These are phyloP conservation scores for Ascochyta rabiei DNA, from an alignment of 2,329 filamentous ascomycete genomes.

Conservation along the genomic window DNA sequence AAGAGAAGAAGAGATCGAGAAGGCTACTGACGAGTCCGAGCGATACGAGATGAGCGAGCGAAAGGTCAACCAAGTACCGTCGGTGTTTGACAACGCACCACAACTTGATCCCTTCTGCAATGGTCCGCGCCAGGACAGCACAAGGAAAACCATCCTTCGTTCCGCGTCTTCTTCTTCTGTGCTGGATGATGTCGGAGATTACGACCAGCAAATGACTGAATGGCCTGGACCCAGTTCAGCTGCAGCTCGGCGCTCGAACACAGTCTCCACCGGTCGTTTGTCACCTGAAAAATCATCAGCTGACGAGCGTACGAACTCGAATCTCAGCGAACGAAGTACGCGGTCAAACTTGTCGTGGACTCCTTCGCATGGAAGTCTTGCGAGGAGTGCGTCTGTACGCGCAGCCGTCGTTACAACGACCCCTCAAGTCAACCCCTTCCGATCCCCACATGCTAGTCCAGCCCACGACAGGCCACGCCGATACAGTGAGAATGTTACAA, in stretches of 20 bases:
- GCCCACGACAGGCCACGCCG: conserved; percentile 26
- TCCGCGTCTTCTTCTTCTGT: conserved; percentile 31
- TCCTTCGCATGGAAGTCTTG: conserved; percentile 49
- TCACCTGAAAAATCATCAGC: conserved; percentile 57
- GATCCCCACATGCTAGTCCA: conserved; percentile 41
- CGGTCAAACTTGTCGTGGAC: conserved; percentile 52
- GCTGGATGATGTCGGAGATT: conserved; percentile 19
- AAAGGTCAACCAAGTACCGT: conserved; percentile 20
- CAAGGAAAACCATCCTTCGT: conserved; percentile 30
- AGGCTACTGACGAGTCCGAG: conserved; percentile 22
- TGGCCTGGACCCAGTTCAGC: conserved; percentile 23
- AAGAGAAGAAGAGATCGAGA: conserved; percentile 17
- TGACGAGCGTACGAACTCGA: conserved; percentile 60
- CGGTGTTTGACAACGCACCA: conserved; percentile 39
- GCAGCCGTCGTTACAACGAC: conserved; percentile 48
- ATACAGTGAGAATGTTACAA: conserved; percentile 25
- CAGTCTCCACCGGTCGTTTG: conserved; percentile 40
- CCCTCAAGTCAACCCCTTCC: conserved; percentile 39
- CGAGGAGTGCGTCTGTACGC: conserved; percentile 53
- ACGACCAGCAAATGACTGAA: conserved; percentile 9
- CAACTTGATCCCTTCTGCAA: conserved; percentile 52
- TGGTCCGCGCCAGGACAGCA: conserved; percentile 36
- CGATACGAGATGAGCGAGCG: conserved; percentile 37
- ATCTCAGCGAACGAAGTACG: conserved; percentile 60
- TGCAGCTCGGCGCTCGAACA: conserved; percentile 21